phyloP scores from a whole-genome alignment of 768 basidiomycete genomes.

The Leccinum variicolor region DNA sequence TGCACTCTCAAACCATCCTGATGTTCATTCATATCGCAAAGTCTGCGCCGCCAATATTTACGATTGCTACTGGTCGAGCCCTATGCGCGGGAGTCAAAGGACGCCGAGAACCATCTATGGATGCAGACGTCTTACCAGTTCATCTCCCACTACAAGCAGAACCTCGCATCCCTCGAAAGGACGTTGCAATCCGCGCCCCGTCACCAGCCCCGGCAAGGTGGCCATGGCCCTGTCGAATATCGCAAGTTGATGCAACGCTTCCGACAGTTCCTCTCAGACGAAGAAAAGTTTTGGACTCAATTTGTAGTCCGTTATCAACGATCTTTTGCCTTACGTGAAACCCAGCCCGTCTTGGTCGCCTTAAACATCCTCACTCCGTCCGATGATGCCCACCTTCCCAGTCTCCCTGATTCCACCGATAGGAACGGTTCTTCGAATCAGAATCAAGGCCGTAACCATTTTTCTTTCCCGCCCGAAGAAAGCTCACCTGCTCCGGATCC shows the following conservation, averaged over 20 bases:
- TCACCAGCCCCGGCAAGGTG: constrained; percentile 36
- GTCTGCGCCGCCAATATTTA: constrained; percentile 69
- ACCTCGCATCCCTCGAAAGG: constrained; percentile 64
- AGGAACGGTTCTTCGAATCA: constrained; percentile 21
- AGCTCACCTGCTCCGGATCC: constrained; percentile 36
- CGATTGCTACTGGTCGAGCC: constrained; percentile 67
- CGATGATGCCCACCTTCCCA: constrained; percentile 34
- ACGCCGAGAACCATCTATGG: constrained; percentile 84
- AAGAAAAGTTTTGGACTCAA: constrained; percentile 89
- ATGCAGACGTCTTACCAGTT: constrained; percentile 88
- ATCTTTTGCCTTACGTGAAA: constrained; percentile 67
- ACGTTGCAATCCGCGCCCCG: constrained; percentile 41
- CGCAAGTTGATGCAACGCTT: constrained; percentile 87
- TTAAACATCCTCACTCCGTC: constrained; percentile 51
- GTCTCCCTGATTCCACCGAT: constrained; percentile 19
- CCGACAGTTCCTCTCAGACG: constrained; percentile 82
- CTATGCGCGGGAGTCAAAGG: constrained; percentile 68
- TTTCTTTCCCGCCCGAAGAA: constrained; percentile 63
- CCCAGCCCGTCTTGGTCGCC: constrained; percentile 49
- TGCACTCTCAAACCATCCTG: constrained; percentile 2
- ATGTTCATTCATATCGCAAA: constrained; percentile 25
- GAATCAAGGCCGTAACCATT: constrained; percentile 50
- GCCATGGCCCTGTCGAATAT: constrained; percentile 71
- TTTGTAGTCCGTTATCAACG: constrained; percentile 73
- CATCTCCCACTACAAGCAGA: constrained; percentile 80